These are phyloP conservation scores for Coffea humblotiana DNA, from an alignment of 305 asterid genomes.

Conservation along the genomic window DNA sequence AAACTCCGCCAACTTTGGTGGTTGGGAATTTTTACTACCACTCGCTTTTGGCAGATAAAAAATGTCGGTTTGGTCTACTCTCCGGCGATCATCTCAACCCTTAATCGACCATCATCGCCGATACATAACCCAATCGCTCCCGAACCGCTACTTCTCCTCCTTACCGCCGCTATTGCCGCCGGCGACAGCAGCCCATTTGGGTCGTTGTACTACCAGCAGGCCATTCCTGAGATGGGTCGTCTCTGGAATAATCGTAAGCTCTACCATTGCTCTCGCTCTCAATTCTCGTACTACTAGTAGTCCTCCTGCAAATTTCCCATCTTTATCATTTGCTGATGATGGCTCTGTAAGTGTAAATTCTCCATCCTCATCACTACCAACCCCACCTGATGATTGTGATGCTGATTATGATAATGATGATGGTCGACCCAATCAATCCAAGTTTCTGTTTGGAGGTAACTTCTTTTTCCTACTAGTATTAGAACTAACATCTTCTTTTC, in stretches of 20 bases:
- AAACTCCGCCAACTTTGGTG: no score
- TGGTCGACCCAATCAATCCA: conserved; percentile 28
- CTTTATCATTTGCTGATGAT: conserved; percentile 45
- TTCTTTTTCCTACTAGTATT: neutral
- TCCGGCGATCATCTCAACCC: conserved; percentile 44
- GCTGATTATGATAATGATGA: neutral
- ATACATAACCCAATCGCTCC: conserved; percentile 25
- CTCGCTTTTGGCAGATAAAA: no score
- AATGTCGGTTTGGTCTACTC: conserved; percentile 54
- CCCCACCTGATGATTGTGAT: conserved; percentile 2
- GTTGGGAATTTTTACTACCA: no score
- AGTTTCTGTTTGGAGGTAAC: conserved; percentile 69
- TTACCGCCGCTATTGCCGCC: conserved; percentile 26
- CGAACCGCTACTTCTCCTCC: conserved; percentile 40
- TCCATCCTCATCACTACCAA: conserved; percentile 21
- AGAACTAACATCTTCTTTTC: neutral
- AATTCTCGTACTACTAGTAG: conserved; percentile 32
- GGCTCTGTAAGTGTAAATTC: conserved; percentile 13
- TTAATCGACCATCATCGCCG: conserved; percentile 19
- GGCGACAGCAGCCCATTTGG: conserved; percentile 7
- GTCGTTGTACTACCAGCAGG: neutral
- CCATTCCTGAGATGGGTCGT: conserved; percentile 49
- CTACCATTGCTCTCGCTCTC: conserved; percentile 47
- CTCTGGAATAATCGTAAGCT: conserved; percentile 55
- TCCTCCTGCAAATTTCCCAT: conserved; percentile 33